These are phyloP conservation scores for Raddia guianensis DNA, from an alignment of 176 grass and related monocot species.

Conservation along the genomic window DNA sequence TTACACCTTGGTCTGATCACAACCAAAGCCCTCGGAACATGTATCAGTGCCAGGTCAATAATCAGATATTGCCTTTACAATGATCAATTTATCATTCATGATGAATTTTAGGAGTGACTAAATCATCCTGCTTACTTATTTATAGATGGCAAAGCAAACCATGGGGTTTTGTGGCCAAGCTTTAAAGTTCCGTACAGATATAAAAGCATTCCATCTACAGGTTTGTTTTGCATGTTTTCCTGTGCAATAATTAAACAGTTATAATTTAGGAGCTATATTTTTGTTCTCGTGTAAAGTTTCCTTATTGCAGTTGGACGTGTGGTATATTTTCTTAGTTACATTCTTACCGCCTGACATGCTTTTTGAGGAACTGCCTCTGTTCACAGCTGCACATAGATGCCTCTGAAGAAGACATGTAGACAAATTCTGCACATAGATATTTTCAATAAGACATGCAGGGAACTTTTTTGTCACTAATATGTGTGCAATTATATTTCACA, in stretches of 20 bases:
- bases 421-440: too few relatives aligned
- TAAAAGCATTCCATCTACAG: slow-evolving; percentile 94
- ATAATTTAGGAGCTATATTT: slow-evolving; percentile 31
- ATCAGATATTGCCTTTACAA: slow-evolving; percentile 32
- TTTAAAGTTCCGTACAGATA: slow-evolving; percentile 78
- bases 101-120: slow-evolving; percentile 34
- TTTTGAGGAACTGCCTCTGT: background rate
- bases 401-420: too few relatives aligned
- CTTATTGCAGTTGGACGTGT: slow-evolving; percentile 9
- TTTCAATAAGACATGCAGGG: too few relatives aligned
- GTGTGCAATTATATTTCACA: too few relatives aligned
- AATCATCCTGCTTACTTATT: slow-evolving; percentile 25
- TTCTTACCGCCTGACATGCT: background rate
- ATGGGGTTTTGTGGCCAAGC: slow-evolving; percentile 96
- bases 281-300: background rate
- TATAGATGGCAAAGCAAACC: slow-evolving; percentile 96
- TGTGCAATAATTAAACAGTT: slow-evolving; percentile 4
- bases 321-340: slow-evolving; percentile 21
- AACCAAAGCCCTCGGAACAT: slow-evolving; percentile 98
- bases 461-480: too few relatives aligned
- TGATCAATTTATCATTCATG: slow-evolving; percentile 27
- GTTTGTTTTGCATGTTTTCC: slow-evolving; percentile 51
- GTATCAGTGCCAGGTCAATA: slow-evolving; percentile 94
- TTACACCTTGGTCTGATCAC: slow-evolving; percentile 98
- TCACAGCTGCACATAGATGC: too few relatives aligned